A percentile compares a stretch with the other conserved stretches of the same genome.
These are phyloP conservation scores for Xylariaceae sp. DNA, from an alignment of 2,329 filamentous ascomycete genomes.

Conservation along the genomic window DNA sequence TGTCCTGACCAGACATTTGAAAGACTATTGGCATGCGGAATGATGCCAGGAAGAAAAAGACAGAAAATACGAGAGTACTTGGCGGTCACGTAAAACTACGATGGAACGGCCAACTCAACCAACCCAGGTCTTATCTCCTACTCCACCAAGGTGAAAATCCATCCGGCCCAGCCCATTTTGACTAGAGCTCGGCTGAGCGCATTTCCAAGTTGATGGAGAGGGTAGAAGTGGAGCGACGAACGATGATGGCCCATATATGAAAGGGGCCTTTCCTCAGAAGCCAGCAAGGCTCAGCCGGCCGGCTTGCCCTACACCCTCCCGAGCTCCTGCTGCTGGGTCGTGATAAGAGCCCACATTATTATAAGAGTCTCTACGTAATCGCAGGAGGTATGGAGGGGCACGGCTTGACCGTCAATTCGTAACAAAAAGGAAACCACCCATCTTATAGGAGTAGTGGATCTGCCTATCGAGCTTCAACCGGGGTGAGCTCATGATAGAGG, in stretches of 20 bases:
- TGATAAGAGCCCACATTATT: no score
- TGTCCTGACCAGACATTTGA: neutral
- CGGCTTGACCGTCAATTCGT: no score
- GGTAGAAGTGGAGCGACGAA: slow-evolving; percentile 5
- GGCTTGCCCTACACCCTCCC: no score
- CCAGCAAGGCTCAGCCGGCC: no score
- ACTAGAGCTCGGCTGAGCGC: neutral
- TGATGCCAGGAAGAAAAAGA: neutral
- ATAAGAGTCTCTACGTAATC: no score
- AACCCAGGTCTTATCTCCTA: slow-evolving; percentile 22
- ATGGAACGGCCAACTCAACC: no score
- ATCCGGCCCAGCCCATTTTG: slow-evolving; percentile 5
- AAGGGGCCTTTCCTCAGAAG: no score
- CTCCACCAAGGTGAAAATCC: slow-evolving; percentile 16
- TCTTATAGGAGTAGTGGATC: no score
- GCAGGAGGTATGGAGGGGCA: no score
- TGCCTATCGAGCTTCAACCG: no score
- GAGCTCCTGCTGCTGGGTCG: no score
- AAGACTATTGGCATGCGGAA: slow-evolving; percentile 20
- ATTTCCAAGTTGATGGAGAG: neutral
- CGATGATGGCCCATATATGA: no score
- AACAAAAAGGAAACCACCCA: neutral
- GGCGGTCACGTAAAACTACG: slow-evolving; percentile 4
- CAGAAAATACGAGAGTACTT: slow-evolving; percentile 9
- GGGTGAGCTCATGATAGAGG: neutral